Evolutionary conservation across 768 basidiomycete species (phyloP).

Genomic region (Naematelia encephala): DNA sequence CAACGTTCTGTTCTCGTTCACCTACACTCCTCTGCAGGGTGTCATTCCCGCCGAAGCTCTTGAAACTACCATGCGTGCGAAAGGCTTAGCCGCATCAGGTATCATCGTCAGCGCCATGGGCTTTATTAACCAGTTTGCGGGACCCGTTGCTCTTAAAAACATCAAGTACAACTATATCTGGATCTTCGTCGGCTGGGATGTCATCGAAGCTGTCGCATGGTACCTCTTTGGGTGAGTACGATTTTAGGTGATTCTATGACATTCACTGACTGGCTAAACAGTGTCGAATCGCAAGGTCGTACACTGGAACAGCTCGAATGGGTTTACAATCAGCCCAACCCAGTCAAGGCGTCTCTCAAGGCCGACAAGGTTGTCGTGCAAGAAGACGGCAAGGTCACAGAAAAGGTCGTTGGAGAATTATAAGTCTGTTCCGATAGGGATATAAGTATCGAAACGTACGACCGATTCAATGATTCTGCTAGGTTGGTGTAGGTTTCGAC

Average conservation of each 20-base stretch:
- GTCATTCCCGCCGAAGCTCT: no score
- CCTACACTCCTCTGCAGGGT: constrained; percentile 63
- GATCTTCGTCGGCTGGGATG: constrained; percentile 13
- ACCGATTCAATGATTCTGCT: no score
- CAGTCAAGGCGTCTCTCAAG: constrained; percentile 44
- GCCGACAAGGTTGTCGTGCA: constrained; percentile 40
- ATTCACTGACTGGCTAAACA: no score
- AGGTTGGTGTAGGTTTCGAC: no score
- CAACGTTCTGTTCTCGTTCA: constrained; percentile 57
- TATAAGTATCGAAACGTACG: no score
- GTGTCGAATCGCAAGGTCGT: constrained; percentile 47
- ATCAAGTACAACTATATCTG: constrained; percentile 25
- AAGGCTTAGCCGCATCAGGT: constrained; percentile 77
- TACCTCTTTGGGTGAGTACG: no score
- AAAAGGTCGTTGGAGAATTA: no score
- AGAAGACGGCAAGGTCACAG: constrained; percentile 22
- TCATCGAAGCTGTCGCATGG: constrained; percentile 4
- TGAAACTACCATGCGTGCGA: constrained; percentile 73
- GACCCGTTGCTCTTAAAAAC: constrained; percentile 15
- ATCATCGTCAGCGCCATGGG: no score
- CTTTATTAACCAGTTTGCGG: constrained; percentile 26
- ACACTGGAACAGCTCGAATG: constrained; percentile 52
- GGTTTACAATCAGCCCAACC: constrained; percentile 48
- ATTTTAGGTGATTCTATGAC: no score
- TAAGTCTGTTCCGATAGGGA: no score